phyloP scores from a whole-genome alignment of 176 grass and related monocot genomes.

The Saccharum spontaneum region DNA sequence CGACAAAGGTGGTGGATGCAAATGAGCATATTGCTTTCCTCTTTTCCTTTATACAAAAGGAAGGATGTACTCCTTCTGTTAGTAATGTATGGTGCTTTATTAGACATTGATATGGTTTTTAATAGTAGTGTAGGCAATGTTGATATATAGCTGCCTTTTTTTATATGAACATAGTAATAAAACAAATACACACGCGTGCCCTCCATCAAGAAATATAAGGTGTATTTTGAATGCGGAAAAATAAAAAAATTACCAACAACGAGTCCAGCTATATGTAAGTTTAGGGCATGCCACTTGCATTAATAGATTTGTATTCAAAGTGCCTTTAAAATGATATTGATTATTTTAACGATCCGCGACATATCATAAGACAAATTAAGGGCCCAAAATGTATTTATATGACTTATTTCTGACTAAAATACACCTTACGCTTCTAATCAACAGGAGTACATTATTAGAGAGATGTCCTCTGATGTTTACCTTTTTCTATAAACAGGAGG shows the following conservation, averaged over 20 bases:
- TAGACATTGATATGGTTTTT: neutral
- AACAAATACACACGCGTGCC: neutral
- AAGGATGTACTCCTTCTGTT: neutral
- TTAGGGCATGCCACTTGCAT: no score
- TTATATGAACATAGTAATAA: neutral
- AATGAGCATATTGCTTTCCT: conserved; percentile 10
- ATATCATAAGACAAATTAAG: neutral
- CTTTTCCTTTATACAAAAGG: conserved; percentile 32
- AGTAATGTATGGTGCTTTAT: neutral
- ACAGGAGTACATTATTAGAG: neutral
- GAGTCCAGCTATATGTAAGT: no score
- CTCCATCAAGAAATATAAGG: neutral
- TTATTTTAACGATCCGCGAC: no score
- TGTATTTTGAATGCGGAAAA: neutral
- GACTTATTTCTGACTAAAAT: neutral
- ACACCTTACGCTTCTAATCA: neutral
- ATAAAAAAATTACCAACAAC: no score
- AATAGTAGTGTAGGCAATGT: neutral
- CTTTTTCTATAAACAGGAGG: neutral
- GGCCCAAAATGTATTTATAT: neutral
- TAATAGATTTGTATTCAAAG: neutral
- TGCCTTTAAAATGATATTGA: neutral
- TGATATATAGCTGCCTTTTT: neutral
- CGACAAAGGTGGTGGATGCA: conserved; percentile 28
- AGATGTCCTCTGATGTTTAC: neutral